A percentile compares a stretch with the other conserved stretches of the same genome.
These are phyloP conservation scores for Fusarium poae DNA, from an alignment of 2,329 filamentous ascomycete species.

Conservation along the genomic window DNA sequence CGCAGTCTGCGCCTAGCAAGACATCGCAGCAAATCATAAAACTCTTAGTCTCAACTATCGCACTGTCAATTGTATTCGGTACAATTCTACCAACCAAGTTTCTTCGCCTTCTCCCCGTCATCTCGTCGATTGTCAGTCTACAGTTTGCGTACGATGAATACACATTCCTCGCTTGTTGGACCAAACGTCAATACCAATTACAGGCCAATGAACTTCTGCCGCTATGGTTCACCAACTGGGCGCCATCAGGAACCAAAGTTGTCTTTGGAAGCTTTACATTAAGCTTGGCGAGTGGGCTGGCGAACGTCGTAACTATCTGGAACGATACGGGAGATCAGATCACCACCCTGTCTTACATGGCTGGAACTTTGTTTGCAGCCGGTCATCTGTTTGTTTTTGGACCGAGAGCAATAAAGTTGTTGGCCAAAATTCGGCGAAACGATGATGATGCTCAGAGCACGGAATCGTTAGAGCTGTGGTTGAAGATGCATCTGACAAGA, in stretches of 20 bases:
- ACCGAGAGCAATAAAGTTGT: neutral
- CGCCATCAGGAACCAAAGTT: neutral
- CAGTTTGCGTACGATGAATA: constrained; percentile 8
- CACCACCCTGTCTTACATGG: neutral
- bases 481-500: neutral
- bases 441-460: neutral
- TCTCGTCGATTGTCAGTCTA: neutral
- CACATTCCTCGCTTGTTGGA: constrained; percentile 1
- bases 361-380: neutral
- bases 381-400: constrained; percentile 1
- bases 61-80: neutral
- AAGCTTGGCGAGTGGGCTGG: neutral
- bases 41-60: neutral
- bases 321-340: neutral
- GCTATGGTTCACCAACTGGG: neutral
- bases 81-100: neutral
- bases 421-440: neutral
- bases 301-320: neutral
- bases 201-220: neutral
- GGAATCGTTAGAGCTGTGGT: neutral
- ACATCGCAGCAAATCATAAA: neutral
- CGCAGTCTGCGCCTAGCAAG: neutral
- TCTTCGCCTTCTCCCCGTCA: neutral
- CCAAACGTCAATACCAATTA: neutral
- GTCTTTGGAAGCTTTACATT: constrained; percentile 1